A percentile compares a stretch with the other conserved stretches of the same genome.
These are phyloP conservation scores for Aureobasidium sp. DNA, from an alignment of 2,329 filamentous ascomycete genomes.

Conservation along the genomic window DNA sequence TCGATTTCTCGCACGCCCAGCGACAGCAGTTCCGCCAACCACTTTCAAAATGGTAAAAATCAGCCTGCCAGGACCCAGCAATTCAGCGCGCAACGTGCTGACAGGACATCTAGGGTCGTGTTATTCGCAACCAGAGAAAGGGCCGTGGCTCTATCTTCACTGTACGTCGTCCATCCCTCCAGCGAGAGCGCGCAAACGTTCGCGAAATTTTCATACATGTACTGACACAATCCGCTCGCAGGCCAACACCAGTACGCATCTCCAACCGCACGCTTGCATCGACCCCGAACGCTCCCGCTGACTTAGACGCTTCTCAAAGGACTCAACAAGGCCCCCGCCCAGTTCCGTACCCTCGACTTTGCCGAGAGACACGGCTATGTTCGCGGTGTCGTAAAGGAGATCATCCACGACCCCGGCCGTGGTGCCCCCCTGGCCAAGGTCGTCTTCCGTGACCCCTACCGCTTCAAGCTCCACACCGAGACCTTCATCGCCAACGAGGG, in stretches of 20 bases:
- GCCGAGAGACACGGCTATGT: constrained; percentile 76
- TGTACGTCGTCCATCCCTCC: constrained; percentile 17
- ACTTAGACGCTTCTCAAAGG: constrained; percentile 51
- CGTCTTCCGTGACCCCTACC: constrained; percentile 95
- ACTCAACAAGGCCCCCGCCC: constrained; percentile 88
- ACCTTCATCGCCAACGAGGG: constrained; percentile 99
- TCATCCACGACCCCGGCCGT: constrained; percentile 97
- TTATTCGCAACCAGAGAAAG: constrained; percentile 68
- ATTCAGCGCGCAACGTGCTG: constrained; percentile 7
- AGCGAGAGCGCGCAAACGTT: not conserved
- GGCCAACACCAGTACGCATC: constrained; percentile 16
- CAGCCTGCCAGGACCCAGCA: not conserved
- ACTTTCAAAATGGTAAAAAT: constrained; percentile 9
- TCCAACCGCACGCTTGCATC: not conserved
- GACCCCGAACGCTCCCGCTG: not conserved
- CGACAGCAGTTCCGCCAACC: constrained; percentile 8
- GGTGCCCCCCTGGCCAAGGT: constrained; percentile 97
- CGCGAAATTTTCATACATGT: constrained; percentile 1
- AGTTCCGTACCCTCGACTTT: constrained; percentile 96
- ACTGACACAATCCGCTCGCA: constrained; percentile 35
- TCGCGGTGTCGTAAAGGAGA: constrained; percentile 95
- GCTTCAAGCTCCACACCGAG: constrained; percentile 95
- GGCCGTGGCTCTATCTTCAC: constrained; percentile 72
- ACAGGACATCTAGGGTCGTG: constrained; percentile 45
- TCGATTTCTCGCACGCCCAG: constrained; percentile 5